A percentile compares a stretch with the other conserved stretches of the same genome.
Conservation (phyloP, 1,139 yeast genomes). For the Hemisphaericaspora subhashii region DNA sequence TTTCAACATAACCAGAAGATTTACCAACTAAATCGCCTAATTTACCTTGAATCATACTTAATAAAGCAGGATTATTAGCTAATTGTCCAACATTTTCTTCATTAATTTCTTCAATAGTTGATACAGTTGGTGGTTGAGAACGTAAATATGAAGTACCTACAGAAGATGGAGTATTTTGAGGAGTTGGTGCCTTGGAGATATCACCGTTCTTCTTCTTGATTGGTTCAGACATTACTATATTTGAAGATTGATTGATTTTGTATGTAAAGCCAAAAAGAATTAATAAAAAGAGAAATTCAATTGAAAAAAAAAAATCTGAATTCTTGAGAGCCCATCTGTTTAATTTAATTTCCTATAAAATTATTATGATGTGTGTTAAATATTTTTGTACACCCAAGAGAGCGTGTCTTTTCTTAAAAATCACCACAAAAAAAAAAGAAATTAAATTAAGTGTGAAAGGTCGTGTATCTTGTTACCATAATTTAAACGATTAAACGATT, state of each 20-base stretch:
- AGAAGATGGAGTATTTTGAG: slow-evolving; percentile 97
- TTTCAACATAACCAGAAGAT: slow-evolving; percentile 81
- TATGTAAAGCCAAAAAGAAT: background rate
- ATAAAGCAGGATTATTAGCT: slow-evolving; percentile 72
- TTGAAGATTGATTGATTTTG: background rate
- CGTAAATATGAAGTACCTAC: slow-evolving; percentile 75
- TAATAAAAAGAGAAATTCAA: background rate
- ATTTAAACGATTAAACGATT: too few relatives aligned
- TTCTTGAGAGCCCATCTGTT: too few relatives aligned
- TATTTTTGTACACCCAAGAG: too few relatives aligned
- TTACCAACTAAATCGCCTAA: slow-evolving; percentile 82
- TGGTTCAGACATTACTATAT: slow-evolving; percentile 65
- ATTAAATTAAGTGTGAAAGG: too few relatives aligned
- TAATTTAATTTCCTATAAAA: too few relatives aligned
- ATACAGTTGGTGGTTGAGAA: slow-evolving; percentile 69
- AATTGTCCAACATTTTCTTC: slow-evolving; percentile 41
- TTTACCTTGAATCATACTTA: slow-evolving; percentile 89
- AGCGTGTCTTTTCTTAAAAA: too few relatives aligned
- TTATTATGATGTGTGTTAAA: too few relatives aligned
- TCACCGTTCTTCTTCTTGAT: slow-evolving; percentile 69
- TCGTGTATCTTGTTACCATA: too few relatives aligned
- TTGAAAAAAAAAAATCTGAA: background rate
- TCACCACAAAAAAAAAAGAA: too few relatives aligned
- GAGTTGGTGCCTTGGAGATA: slow-evolving; percentile 94
- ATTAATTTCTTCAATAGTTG: slow-evolving; percentile 75